Evolutionary conservation across 805 yeast species (phyloP), one percentile per base, ranked within the genome.

Genomic region (Spathaspora arborariae): DNA sequence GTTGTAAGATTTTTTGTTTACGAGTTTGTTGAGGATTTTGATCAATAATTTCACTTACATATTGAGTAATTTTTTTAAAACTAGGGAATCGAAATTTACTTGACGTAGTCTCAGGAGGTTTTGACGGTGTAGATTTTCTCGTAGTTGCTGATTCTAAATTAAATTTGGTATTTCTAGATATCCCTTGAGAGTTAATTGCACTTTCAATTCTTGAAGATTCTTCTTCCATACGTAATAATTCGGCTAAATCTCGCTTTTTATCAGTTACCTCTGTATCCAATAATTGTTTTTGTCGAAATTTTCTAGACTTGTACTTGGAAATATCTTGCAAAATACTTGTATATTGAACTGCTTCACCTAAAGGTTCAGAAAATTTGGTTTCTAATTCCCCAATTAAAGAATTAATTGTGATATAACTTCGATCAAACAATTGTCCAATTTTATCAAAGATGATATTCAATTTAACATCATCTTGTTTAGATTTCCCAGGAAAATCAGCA

Each of bases 361-460:
- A 63, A 2, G 88, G 88, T 58, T 84, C 89, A 6, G 80, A 74
- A 55, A 82, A 83, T 45, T 80, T 79, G 1, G 80, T 74, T 44
- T 79, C 80, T 42, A 84, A 63, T 33, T 77, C 76, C 10, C 72
- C 64, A 4, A 81, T 76, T 9, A 84, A 69, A 1, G 75, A 60
- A 55, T 81, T 70, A 51, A 81, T 67, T n/a, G 81, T 59, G 51
- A 80, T 60, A 57, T 72, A 74, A 40, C 78, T 80, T 35, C 83
- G 78, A 62, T 94, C 98, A 51, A 88, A 82, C 1, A 90, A 85
- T 57, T 87, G 90, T 1, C 98, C 97, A 22, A 89, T 79, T 51
- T 82, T 81, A 59, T 94, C 98, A 50, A 88, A 59, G 1, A 71
- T 55, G 9, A 67, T 47, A 49, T 65, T 64, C 16, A 69, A 48